phyloP scores from a whole-genome alignment of 352 stramenopile genomes.

The Elongisporangium senticosum region DNA sequence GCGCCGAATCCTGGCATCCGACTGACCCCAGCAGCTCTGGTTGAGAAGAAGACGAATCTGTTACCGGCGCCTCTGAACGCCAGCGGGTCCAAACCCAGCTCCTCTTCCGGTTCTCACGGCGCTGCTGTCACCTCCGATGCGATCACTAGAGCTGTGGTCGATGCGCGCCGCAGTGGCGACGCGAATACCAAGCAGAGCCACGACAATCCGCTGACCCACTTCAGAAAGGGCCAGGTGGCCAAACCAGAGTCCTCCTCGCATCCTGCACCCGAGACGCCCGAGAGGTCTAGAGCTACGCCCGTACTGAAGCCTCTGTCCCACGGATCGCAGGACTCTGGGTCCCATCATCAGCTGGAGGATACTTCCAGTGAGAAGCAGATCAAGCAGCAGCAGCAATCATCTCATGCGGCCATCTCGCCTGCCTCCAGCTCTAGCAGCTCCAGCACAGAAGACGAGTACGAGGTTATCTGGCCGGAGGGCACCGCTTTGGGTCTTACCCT shows the following conservation, averaged over 20 bases:
- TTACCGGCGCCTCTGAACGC: neutral
- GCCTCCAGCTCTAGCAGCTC: neutral
- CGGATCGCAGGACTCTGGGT: neutral
- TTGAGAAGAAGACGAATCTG: neutral
- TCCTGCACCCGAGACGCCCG: neutral
- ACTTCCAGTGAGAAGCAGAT: neutral
- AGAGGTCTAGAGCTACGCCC: neutral
- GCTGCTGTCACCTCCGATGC: neutral
- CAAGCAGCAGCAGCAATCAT: slow-evolving; percentile 11
- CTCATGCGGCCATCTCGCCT: neutral
- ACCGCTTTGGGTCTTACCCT: slow-evolving; percentile 62
- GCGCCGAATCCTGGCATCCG: neutral
- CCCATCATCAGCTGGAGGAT: neutral
- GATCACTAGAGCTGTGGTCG: neutral
- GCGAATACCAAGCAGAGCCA: neutral
- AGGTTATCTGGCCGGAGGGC: slow-evolving; percentile 66
- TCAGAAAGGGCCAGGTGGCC: neutral
- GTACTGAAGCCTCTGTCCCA: neutral
- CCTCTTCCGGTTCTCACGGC: neutral
- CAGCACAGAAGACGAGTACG: slow-evolving; percentile 48
- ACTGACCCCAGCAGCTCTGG: neutral
- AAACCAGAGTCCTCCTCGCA: neutral
- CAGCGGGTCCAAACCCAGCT: neutral
- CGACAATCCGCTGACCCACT: neutral
- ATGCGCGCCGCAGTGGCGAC: neutral